Base-by-base conservation (phyloP, 805 yeast genomes). In the fission yeast (Schizosaccharomyces pombe) region DNA sequence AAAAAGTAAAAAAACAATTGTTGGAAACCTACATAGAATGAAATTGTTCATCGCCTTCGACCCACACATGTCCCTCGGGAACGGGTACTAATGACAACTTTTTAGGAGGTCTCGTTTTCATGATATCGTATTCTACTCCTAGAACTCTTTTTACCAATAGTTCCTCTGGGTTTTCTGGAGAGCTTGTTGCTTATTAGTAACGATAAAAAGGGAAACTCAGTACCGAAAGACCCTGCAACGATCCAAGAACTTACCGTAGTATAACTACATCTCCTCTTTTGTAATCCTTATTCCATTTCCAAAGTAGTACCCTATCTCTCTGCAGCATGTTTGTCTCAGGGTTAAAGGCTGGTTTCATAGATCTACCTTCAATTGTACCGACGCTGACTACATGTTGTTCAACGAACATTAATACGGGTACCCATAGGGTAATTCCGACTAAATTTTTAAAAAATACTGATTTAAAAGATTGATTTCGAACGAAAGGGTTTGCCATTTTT, bases 21-120 rank as follows among this genome's bases (percentile, higher is more conserved):
- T 6, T 22, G 19, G 8, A 16, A 6, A 8, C 49, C 14, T 43
- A 43, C 49, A 34, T 33, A 4, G 54, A 52, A 33, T 52, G 54
- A 52, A 34, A 52, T 29, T 32, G 54, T 34, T 52, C 54, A 32
- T 52, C 54, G 2, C 54, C 54, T 52, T 52, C 54, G 8, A 52
- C n/a, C 43, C 43, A 52, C 14, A 34, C 47, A 34, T 52, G 54
- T 34, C 54, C 54, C n/a, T 28, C 28, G 4, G 54, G 54, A 9
- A 52, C 16, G 1, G 40, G 24, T 26, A 33, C 47, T 2, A n/a
- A 22, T 28, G 28, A n/a, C 9, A n/a, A 24, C 6, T 30, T 32
- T 14, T 52, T n/a, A 8, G 54, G 54, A 8, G 24, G 24, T 2
- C 54, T 47, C 14, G 54, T 52, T 16, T 39, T 16, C 16, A 52